Evolutionary conservation across 257 asterid genomes (phyloP).

Genomic region (Mentha longifolia): DNA sequence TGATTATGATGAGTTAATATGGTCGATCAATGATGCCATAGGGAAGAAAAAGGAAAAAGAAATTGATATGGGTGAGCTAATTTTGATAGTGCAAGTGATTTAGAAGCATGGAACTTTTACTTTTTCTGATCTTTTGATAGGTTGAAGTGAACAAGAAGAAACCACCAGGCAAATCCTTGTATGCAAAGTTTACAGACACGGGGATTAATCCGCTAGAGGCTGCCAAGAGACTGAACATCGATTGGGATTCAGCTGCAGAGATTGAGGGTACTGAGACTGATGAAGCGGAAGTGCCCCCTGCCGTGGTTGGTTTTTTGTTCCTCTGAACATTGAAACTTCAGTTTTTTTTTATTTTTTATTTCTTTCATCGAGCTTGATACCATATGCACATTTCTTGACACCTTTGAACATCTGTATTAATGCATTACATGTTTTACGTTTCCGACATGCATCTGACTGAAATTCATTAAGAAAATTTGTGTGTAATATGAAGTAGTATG

Average conservation of each 20-base stretch:
- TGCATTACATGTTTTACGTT: not conserved
- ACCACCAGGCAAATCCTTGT: conserved; percentile 62
- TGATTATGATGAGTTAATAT: not conserved
- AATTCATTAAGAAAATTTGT: not conserved
- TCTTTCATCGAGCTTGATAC: conserved; percentile 9
- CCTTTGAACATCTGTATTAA: not conserved
- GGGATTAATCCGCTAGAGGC: conserved; percentile 86
- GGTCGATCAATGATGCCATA: not conserved
- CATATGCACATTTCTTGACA: not conserved
- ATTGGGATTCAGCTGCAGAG: conserved; percentile 97
- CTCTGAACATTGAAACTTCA: conserved; percentile 28
- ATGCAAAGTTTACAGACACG: conserved; percentile 85
- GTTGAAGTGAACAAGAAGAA: conserved; percentile 62
- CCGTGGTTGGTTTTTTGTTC: conserved; percentile 58
- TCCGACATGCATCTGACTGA: not conserved
- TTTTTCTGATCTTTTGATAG: conserved; percentile 42
- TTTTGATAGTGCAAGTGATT: conserved; percentile 1
- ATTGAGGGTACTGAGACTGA: conserved; percentile 66
- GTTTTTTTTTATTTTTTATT: too few relatives aligned
- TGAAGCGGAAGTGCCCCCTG: conserved; percentile 78
- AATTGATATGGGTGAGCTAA: conserved; percentile 1
- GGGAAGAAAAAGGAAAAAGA: not conserved
- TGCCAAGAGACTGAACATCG: conserved; percentile 83
- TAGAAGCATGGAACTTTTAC: not conserved
- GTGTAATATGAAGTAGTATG: not conserved